These are phyloP conservation scores for Calonectria henricotiae DNA, from an alignment of 2,329 filamentous ascomycete genomes.

Conservation along the genomic window DNA sequence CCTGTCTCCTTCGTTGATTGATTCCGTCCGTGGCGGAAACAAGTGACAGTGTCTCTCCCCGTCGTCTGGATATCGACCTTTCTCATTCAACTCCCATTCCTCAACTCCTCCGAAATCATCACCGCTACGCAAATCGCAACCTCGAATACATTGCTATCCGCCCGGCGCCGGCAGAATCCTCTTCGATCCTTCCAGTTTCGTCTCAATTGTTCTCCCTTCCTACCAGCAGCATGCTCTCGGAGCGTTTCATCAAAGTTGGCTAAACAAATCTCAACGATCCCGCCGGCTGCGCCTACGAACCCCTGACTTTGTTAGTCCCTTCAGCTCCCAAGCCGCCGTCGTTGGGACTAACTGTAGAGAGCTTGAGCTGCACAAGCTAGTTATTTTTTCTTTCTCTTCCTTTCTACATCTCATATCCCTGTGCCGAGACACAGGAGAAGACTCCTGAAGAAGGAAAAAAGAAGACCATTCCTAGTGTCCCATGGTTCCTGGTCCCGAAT, in stretches of 20 bases:
- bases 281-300: constrained; percentile 25
- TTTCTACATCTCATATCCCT: constrained; percentile 12
- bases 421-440: constrained; percentile 21
- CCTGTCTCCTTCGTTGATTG: neutral
- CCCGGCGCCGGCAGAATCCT: neutral
- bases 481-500: constrained; percentile 21
- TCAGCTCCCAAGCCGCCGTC: constrained; percentile 21
- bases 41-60: constrained; percentile 18
- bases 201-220: constrained; percentile 3
- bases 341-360: constrained; percentile 15
- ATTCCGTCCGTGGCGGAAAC: constrained; percentile 19
- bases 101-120: constrained; percentile 15
- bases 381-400: neutral
- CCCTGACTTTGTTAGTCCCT: constrained; percentile 26
- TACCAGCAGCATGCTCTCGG: constrained; percentile 23
- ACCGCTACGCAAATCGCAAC: constrained; percentile 8
- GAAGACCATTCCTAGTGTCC: neutral
- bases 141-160: constrained; percentile 6
- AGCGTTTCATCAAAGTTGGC: constrained; percentile 25
- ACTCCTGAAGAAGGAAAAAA: neutral
- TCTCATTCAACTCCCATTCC: constrained; percentile 27
- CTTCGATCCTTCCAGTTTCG: constrained; percentile 15
- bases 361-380: neutral
- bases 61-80: constrained; percentile 39
- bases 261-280: constrained; percentile 25